phyloP scores from a whole-genome alignment of 257 asterid genomes.

The Striga asiatica region DNA sequence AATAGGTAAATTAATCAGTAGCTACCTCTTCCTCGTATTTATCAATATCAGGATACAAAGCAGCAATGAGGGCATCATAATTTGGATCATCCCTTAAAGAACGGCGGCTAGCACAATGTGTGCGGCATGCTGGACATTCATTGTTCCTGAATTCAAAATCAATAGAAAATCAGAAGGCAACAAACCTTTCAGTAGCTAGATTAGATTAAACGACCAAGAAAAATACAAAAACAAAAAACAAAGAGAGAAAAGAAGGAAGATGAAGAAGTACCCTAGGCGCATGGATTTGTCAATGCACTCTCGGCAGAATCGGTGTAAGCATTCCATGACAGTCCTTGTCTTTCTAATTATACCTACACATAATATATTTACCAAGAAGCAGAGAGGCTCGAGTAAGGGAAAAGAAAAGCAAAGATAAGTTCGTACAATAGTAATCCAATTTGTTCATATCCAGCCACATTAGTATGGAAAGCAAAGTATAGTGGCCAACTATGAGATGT shows the following conservation, averaged over 20 bases:
- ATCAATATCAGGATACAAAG: conserved; percentile 87
- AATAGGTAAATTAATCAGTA: conserved; percentile 15
- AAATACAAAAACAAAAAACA: no score
- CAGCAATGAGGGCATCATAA: conserved; percentile 83
- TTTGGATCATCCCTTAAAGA: conserved; percentile 98
- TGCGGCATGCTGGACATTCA: conserved; percentile 99
- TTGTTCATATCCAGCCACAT: conserved; percentile 4
- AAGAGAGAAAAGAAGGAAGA: conserved; percentile 18
- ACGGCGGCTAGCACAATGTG: conserved; percentile 99
- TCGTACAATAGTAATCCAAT: not conserved
- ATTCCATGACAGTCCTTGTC: conserved; percentile 99
- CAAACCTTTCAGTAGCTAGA: conserved; percentile 2
- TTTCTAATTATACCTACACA: conserved; percentile 84
- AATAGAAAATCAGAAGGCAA: conserved; percentile 9
- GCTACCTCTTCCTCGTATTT: conserved; percentile 92
- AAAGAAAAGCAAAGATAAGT: not conserved
- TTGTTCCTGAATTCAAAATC: conserved; percentile 56
- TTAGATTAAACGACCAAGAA: no score
- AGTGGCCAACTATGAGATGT: conserved; percentile 11
- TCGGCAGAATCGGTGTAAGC: conserved; percentile 98
- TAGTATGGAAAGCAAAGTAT: conserved; percentile 6
- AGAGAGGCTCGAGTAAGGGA: conserved; percentile 1
- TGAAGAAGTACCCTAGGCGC: conserved; percentile 75
- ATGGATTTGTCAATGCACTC: conserved; percentile 99
- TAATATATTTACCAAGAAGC: conserved; percentile 14